Conservation (phyloP, 208 protist species). For the Angomonas ambiguus region DNA sequence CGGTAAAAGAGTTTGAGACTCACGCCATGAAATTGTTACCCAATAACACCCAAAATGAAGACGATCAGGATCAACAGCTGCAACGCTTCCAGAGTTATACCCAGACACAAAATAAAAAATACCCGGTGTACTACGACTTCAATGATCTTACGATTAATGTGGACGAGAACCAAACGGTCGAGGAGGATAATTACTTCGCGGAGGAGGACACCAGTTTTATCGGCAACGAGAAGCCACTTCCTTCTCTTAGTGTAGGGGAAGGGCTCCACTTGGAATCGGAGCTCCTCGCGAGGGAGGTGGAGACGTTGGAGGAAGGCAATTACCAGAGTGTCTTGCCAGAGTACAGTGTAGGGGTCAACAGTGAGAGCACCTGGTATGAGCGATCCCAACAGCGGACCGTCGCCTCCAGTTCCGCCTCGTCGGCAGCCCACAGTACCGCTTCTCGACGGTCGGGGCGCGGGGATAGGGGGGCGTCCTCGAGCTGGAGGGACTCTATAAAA, state of each 20-base stretch:
- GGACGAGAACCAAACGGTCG: not conserved
- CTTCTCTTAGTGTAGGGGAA: not conserved
- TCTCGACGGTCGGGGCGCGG: not conserved
- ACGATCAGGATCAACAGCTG: conserved; percentile 6
- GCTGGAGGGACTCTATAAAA: not conserved
- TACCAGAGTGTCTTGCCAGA: not conserved
- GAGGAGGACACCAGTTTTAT: not conserved
- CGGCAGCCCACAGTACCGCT: not conserved
- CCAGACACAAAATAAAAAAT: not conserved
- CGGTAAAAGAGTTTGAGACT: conserved; percentile 26
- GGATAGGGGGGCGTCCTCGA: not conserved
- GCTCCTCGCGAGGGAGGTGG: not conserved
- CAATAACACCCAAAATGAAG: conserved; percentile 11
- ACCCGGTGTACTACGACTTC: conserved; percentile 42
- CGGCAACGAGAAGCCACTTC: not conserved
- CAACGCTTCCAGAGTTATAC: conserved; percentile 8
- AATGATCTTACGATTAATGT: conserved; percentile 18
- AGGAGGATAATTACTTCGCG: not conserved
- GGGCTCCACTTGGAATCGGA: not conserved
- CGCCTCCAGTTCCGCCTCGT: not conserved
- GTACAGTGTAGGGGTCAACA: not conserved
- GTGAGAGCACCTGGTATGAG: not conserved
- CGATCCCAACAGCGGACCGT: not conserved
- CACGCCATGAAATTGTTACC: conserved; percentile 39
- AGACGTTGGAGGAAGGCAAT: not conserved